Evolutionary conservation across 1,284 basidiomycete genomes (phyloP), one percentile per base, ranked within the genome.

Genomic region (Cutaneotrichosporon mucoides): DNA sequence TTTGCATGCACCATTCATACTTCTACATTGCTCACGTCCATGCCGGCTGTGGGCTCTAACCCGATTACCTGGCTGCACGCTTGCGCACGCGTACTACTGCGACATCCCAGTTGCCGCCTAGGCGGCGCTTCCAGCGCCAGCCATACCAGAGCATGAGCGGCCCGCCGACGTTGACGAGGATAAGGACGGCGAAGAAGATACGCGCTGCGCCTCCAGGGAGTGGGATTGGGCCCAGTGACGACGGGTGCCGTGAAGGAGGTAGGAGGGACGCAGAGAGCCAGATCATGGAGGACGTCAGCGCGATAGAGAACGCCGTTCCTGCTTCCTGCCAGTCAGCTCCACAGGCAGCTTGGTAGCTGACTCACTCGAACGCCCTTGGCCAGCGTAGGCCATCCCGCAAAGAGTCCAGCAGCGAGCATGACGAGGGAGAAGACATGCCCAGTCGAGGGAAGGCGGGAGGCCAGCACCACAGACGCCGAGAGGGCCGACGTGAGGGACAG

Each of bases 401-500:
- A 95, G 24, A 87, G 79, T 67, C 90, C 85, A 50, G 94, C 86
- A 41, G 93, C 86, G 73, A 94, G 89, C 52, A 96, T 81, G 68
- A 94, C 85, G 50, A 99, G 83, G 33, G 90, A 88, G 74, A 98
- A 99, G 15, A 97, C 94, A 44, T 91, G 86, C 42, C 88, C 77
- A 72, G 94, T 90, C 62, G 88, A 86, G 33, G 84, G 80, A 38
- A 99, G 81, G 58, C 96, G 86, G 34, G 93, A 97, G 35, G 93
- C 93, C 56, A 99, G 82, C 40, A 99, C 94, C 46, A 97, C 90
- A 12, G 90, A 92, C 5, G 92, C 91, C 40, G 90, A 94, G 58
- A 98, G 87, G 37, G 92, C 92, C 24, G 94, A 94, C 66, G 97
- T 98, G 81, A 95, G 88, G 37, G 92, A 94, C 44, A 99, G 77